Conservation (phyloP, 441 rosid genomes). For the Geranium incanum region DNA sequence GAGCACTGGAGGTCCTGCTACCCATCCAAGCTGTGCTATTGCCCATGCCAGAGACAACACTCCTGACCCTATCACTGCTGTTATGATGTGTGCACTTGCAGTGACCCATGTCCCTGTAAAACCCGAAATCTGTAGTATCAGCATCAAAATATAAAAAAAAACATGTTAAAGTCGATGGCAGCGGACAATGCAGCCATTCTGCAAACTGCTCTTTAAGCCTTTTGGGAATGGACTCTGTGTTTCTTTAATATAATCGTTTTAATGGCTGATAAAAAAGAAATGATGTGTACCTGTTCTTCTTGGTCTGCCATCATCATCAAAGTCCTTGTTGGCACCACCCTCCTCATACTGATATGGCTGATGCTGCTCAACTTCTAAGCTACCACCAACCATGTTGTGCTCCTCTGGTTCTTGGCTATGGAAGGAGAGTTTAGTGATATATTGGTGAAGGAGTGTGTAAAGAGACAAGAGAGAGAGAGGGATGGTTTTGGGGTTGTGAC, state of each 20-base stretch:
- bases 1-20: background rate
- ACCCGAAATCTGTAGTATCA: background rate
- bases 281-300: conserved; percentile 40
- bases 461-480: background rate
- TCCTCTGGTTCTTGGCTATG: background rate
- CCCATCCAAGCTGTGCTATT: conserved; percentile 7
- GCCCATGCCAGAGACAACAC: conserved; percentile 7
- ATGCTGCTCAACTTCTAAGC: background rate
- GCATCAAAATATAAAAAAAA: too few relatives aligned
- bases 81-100: conserved; percentile 7
- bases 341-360: conserved; percentile 8
- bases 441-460: background rate
- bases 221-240: too few relatives aligned
- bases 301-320: conserved; percentile 53
- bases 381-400: background rate
- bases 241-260: too few relatives aligned
- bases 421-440: background rate
- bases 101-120: conserved; percentile 7
- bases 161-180: too few relatives aligned
- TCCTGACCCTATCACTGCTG: conserved; percentile 10
- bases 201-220: too few relatives aligned
- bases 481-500: too few relatives aligned
- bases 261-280: too few relatives aligned
- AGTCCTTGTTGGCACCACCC: conserved; percentile 26
- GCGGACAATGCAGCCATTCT: too few relatives aligned